phyloP scores from a whole-genome alignment of 331 rosid genomes.

The Quercus tomentella region DNA sequence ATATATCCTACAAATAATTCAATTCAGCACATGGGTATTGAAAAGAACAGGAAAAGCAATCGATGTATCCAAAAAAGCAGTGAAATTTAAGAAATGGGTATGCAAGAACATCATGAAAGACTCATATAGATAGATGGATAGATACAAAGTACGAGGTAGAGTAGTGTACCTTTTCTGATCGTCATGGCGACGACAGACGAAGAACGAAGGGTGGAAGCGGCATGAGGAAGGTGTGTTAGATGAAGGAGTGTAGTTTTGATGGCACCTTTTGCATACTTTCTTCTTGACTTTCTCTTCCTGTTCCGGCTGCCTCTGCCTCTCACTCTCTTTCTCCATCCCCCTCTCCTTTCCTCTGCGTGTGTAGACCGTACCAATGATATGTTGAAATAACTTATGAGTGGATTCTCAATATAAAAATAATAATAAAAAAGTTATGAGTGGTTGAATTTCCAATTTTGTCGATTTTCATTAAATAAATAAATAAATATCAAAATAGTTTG shows the following conservation, averaged over 20 bases:
- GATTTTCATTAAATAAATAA: too few relatives aligned
- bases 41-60: neutral
- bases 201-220: conserved; percentile 85
- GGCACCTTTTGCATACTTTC: conserved; percentile 67
- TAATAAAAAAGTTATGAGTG: too few relatives aligned
- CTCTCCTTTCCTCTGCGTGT: too few relatives aligned
- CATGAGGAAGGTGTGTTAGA: conserved; percentile 59
- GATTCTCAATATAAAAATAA: too few relatives aligned
- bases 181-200: conserved; percentile 96
- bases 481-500: too few relatives aligned
- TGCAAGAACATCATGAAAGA: neutral
- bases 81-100: neutral
- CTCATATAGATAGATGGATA: neutral
- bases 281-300: neutral
- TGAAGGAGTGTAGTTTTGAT: conserved; percentile 30
- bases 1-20: neutral
- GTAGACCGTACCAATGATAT: too few relatives aligned
- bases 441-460: too few relatives aligned
- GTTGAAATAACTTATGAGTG: too few relatives aligned
- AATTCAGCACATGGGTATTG: neutral
- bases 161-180: conserved; percentile 67
- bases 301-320: neutral
- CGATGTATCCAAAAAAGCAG: neutral
- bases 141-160: neutral
- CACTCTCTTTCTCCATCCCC: conserved; percentile 9